Base-by-base conservation (phyloP, 305 asterid genomes). In the Ilex paraguariensis region DNA sequence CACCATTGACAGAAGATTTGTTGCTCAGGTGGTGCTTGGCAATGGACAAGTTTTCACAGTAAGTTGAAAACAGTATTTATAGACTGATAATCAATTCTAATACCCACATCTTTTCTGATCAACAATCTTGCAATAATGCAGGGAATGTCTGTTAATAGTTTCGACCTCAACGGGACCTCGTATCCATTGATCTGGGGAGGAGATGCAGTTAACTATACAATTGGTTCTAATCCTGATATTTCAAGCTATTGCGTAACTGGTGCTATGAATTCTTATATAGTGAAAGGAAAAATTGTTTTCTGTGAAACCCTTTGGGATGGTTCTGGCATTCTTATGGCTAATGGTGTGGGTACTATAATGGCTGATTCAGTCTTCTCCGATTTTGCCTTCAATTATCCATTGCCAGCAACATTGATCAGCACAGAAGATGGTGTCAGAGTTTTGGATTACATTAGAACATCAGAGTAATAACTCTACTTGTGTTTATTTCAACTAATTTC, bases 111-210 rank as follows among this genome's bases (percentile, higher is more conserved):
- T 50, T 11, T 62, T 3, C 12, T 52, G 31, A 51, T 17, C 15
- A 53, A 58, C 13, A n/a, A 53, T 53, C 10, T 54, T 50, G 28
- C 31, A 8, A 55, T 46, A 55, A 59, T 70, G 70, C 45, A 79
- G 84, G 85, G 82, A 59, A 57, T 66, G 36, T 64, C 73, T 50
- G 66, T 80, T 61, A 80, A 80, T 17, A 36, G 69, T 15, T 80
- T 80, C 13, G 79, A 80, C n/a, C 72, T 74, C 15, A 74, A 77
- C 21, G 56, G 56, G 11, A 52, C 30, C 31, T 45, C 80, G 4
- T 77, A 80, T 21, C 85, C 16, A 44, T 52, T 57, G 8, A 73
- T 80, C 10, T 81, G 83, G 88, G 85, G 84, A 71, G 93, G 89
- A 61, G 80, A 74, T 36, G 84, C 87, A 3, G 73, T 74, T 10